These are phyloP conservation scores for Blepharisma stoltei DNA, from an alignment of 73 alveolate genomes.

Conservation along the genomic window DNA sequence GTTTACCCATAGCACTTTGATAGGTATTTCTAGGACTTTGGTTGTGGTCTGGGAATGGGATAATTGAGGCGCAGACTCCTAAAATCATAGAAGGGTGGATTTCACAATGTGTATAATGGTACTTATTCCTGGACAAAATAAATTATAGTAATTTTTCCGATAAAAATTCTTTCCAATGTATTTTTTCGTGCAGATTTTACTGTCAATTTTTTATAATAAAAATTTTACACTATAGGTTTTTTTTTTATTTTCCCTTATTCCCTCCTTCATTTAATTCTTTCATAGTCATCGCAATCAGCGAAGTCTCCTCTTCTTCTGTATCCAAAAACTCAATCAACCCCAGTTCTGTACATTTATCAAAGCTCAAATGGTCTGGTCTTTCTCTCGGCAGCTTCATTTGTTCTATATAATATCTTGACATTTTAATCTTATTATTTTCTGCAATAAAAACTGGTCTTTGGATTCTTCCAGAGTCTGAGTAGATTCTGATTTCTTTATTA, in stretches of 20 bases:
- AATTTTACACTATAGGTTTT: conserved; percentile 14
- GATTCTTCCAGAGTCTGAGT: conserved; percentile 98
- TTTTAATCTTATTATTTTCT: conserved; percentile 51
- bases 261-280: conserved; percentile 71
- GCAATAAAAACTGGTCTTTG: conserved; percentile 94
- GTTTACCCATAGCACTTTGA: conserved; percentile 99
- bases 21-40: conserved; percentile 97
- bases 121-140: no score
- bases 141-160: no score
- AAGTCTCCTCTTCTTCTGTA: conserved; percentile 99
- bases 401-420: conserved; percentile 32
- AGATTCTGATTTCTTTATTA: conserved; percentile 92
- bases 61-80: conserved; percentile 98
- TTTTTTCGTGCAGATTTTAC: not conserved
- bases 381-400: conserved; percentile 25
- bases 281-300: conserved; percentile 97
- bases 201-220: not conserved
- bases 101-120: conserved; percentile 98
- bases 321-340: conserved; percentile 98
- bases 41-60: conserved; percentile 99
- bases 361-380: conserved; percentile 42
- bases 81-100: conserved; percentile 99
- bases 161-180: no score
- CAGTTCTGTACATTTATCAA: conserved; percentile 80
- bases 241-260: conserved; percentile 22